Conservation (phyloP, 257 asterid species). For the Solanum commersonii region DNA sequence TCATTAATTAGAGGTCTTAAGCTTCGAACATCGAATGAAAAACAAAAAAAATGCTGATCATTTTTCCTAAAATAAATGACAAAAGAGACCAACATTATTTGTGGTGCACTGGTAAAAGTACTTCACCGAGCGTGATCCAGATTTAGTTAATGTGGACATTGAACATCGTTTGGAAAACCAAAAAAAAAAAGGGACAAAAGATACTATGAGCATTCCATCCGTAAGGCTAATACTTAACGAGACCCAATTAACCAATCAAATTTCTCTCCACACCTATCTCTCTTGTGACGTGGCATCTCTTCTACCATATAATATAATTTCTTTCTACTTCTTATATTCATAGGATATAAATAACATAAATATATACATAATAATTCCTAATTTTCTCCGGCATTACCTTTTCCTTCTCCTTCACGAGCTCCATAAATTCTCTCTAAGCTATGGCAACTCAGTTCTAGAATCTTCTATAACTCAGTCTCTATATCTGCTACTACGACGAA, state of each 20-base stretch:
- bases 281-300: slow-evolving; percentile 22
- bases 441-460: neutral
- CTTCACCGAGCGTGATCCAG: too few relatives aligned
- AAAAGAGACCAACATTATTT: too few relatives aligned
- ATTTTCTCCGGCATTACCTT: slow-evolving; percentile 14
- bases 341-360: neutral
- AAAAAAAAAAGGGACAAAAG: too few relatives aligned
- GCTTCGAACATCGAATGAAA: too few relatives aligned
- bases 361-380: neutral
- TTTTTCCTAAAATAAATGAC: too few relatives aligned
- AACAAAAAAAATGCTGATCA: too few relatives aligned
- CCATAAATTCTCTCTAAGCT: neutral
- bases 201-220: neutral
- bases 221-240: neutral
- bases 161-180: too few relatives aligned
- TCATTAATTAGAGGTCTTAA: too few relatives aligned
- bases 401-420: neutral
- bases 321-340: neutral
- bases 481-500: neutral
- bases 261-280: slow-evolving; percentile 3
- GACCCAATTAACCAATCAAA: neutral
- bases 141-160: too few relatives aligned
- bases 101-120: too few relatives aligned
- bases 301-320: slow-evolving; percentile 24
- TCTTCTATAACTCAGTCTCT: neutral